Evolutionary conservation across 2,329 filamentous ascomycete genomes (phyloP).

Genomic region (Fusarium ramigenum): DNA sequence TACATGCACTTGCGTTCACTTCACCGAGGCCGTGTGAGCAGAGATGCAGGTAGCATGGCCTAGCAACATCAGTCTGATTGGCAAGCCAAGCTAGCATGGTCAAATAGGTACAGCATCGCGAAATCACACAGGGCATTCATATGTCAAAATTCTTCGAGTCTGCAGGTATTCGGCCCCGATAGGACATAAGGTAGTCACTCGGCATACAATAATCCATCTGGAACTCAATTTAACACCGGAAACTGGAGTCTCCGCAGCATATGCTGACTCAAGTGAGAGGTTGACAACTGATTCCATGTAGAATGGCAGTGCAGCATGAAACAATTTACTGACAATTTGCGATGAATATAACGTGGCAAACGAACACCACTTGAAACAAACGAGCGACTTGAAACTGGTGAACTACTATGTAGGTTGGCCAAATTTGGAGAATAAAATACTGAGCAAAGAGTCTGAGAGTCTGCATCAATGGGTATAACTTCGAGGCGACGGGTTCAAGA

Average conservation of each 20-base stretch:
- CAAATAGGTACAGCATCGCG: constrained; percentile 7
- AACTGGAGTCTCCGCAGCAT: constrained; percentile 15
- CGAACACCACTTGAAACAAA: neutral
- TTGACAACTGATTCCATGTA: constrained; percentile 19
- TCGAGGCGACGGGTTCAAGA: neutral
- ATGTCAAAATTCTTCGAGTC: neutral
- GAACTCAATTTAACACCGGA: constrained; percentile 1
- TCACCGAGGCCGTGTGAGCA: constrained; percentile 27
- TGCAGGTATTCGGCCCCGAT: neutral
- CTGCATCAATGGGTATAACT: neutral
- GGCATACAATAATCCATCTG: neutral
- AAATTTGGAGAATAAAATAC: neutral
- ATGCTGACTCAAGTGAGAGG: constrained; percentile 21
- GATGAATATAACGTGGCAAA: constrained; percentile 13
- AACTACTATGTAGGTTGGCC: neutral
- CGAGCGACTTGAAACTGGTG: neutral
- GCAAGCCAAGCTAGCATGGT: constrained; percentile 1
- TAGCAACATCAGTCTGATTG: constrained; percentile 9
- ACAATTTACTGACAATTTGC: neutral
- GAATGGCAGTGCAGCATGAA: constrained; percentile 25
- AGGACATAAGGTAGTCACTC: neutral
- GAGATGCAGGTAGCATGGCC: constrained; percentile 34
- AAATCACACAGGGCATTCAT: neutral
- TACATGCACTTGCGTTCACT: constrained; percentile 25
- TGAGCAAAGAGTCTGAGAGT: neutral